Evolutionary conservation across 495 filamentous ascomycete genomes (phyloP), one percentile per base, ranked within the genome.

Genomic region (Hyaloscypha bicolor): DNA sequence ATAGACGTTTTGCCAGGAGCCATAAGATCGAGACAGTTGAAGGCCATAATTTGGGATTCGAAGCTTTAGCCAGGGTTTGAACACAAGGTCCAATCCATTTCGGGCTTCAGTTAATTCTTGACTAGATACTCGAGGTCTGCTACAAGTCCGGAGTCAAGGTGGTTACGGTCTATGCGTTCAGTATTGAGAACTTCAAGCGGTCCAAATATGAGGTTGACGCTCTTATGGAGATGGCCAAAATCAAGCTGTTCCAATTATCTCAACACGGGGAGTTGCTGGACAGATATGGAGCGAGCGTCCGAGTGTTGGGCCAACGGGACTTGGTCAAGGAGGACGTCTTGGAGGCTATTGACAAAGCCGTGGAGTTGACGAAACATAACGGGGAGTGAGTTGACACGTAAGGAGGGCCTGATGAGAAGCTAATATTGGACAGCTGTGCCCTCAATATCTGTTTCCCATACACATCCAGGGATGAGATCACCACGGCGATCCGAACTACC

Each of bases 401-500:
- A 30, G 8, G 3, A 16, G 11, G 3, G 9, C 6, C 32, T 12
- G 60, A 19, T 14, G 21, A 51, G 0, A 14, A 32, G 33, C 64
- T 73, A 60, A 68, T 35, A n/a, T 51, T 21, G 19, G 12, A 31
- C 66, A 91, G 88, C 60, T 88, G 91, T 25, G 86, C 97, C 61
- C 83, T 99, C 35, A 99, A 99, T 74, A 91, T 99, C 64, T 99
- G 95, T 81, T 97, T 96, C 73, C 94, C 95, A 1, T 99, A 99
- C 76, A 98, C 96, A 6, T 95, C 93, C 9, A 86, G 94, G 66
- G 94, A 96, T 72, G 95, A 99, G 75, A 99, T 99, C 68, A 96
- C 95, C 21, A 87, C 87, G n/a, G 92, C 95, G 21, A 92, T 99
- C 70, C 87, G 90, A 60, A 83, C 88, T 30, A 97, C 96, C 0